Evolutionary conservation across 257 asterid species (phyloP).

Genomic region (Nicotiana benthamiana): DNA sequence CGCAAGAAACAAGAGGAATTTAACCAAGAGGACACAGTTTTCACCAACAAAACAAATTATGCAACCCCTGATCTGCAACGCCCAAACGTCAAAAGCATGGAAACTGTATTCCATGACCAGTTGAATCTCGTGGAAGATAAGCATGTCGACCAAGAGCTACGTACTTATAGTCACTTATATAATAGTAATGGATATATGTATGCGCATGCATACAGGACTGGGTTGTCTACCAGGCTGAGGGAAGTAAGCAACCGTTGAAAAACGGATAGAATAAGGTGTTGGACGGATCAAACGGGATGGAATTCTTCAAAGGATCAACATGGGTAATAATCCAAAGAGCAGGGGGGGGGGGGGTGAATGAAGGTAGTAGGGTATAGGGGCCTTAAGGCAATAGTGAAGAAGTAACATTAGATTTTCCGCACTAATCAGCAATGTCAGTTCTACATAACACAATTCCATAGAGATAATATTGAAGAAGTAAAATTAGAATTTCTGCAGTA

Average conservation of each 20-base stretch:
- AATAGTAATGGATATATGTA: not conserved
- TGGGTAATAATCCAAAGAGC: not conserved
- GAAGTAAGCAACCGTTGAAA: not conserved
- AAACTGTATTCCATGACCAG: not conserved
- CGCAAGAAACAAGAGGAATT: not conserved
- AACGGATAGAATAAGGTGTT: not conserved
- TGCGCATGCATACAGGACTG: not conserved
- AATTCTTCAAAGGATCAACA: not conserved
- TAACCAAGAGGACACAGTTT: not conserved
- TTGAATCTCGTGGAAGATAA: not conserved
- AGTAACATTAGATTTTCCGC: not conserved
- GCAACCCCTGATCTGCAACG: not conserved
- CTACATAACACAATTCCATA: not conserved
- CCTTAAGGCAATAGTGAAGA: not conserved
- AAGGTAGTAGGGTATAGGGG: not conserved
- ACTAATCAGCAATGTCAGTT: not conserved
- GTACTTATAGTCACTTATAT: not conserved
- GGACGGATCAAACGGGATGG: not conserved
- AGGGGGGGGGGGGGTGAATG: not conserved
- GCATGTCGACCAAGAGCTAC: not conserved
- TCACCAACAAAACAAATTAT: not conserved
- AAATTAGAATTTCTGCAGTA: not conserved
- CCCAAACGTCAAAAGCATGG: not conserved
- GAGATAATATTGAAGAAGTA: not conserved
- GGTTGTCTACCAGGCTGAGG: not conserved